A percentile compares a stretch with the other conserved stretches of the same genome.
Conservation (phyloP, 1,284 basidiomycete species). For the Ganoderma sinense region DNA sequence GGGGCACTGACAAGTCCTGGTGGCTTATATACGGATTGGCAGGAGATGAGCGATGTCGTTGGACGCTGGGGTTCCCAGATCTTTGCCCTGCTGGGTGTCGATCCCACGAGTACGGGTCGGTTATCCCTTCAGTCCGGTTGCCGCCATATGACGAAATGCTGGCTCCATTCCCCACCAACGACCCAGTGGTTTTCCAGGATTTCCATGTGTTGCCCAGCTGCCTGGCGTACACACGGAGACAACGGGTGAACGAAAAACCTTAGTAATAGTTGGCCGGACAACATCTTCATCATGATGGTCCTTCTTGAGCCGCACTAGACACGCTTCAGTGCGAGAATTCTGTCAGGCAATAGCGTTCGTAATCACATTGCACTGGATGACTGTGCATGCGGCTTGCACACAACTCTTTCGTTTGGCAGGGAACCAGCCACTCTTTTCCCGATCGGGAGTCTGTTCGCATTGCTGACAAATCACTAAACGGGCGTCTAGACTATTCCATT, state of each 20-base stretch:
- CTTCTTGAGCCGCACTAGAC: background rate
- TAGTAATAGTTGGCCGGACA: background rate
- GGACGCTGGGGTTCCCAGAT: background rate
- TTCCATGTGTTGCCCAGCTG: background rate
- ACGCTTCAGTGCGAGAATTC: background rate
- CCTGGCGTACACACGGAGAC: background rate
- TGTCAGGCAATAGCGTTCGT: background rate
- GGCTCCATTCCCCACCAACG: background rate
- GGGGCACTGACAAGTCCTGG: background rate
- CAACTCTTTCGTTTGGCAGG: background rate
- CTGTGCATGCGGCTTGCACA: background rate
- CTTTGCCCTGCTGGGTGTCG: background rate
- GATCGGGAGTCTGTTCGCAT: background rate
- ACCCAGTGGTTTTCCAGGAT: background rate
- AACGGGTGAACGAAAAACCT: background rate
- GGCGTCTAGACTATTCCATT: background rate
- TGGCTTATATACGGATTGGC: background rate
- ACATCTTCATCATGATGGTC: background rate
- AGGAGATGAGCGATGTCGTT: background rate
- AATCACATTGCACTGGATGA: background rate
- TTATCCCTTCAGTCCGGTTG: background rate
- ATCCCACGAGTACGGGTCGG: background rate
- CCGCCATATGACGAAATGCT: background rate
- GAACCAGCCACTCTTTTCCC: background rate
- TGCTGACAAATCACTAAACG: background rate